A percentile compares a stretch with the other conserved stretches of the same genome.
phyloP scores from a whole-genome alignment of 164 flowering plant genomes.

The Nymphaea colorata region DNA sequence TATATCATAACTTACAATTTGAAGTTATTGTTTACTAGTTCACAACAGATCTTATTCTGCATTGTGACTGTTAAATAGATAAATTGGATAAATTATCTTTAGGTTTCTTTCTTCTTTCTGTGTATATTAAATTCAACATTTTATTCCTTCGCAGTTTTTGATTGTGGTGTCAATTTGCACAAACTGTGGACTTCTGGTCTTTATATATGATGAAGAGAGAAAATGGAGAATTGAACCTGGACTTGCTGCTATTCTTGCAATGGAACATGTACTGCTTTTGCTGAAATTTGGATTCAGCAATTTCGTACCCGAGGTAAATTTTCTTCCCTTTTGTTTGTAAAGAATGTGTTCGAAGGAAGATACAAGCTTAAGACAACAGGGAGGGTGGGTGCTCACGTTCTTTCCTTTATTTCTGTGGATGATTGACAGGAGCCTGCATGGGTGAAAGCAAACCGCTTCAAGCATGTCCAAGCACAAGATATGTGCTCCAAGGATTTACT shows the following conservation, averaged over 20 bases:
- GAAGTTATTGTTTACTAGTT: too few relatives aligned
- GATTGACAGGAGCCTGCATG: slow-evolving; percentile 81
- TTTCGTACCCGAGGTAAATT: slow-evolving; percentile 78
- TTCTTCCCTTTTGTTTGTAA: background rate
- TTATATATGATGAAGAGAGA: slow-evolving; percentile 68
- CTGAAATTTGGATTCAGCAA: slow-evolving; percentile 80
- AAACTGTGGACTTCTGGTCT: slow-evolving; percentile 64
- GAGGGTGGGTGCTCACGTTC: too few relatives aligned
- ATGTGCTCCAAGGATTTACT: slow-evolving; percentile 68
- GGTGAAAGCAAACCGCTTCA: slow-evolving; percentile 73
- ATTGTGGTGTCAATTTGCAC: slow-evolving; percentile 84
- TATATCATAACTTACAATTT: too few relatives aligned
- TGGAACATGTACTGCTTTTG: slow-evolving; percentile 75
- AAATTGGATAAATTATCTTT: too few relatives aligned
- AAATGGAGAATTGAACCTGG: slow-evolving; percentile 91
- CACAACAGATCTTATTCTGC: too few relatives aligned
- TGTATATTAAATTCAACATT: background rate
- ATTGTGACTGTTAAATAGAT: too few relatives aligned
- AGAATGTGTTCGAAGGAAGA: background rate
- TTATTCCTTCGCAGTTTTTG: slow-evolving; percentile 46
- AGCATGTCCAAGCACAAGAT: slow-evolving; percentile 67
- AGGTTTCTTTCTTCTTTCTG: too few relatives aligned
- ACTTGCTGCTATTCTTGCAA: slow-evolving; percentile 76
- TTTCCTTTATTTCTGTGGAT: background rate
- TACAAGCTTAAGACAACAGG: background rate